Base-by-base conservation (phyloP, 2,329 filamentous ascomycete species). In the Rhynchosporium secalis region DNA sequence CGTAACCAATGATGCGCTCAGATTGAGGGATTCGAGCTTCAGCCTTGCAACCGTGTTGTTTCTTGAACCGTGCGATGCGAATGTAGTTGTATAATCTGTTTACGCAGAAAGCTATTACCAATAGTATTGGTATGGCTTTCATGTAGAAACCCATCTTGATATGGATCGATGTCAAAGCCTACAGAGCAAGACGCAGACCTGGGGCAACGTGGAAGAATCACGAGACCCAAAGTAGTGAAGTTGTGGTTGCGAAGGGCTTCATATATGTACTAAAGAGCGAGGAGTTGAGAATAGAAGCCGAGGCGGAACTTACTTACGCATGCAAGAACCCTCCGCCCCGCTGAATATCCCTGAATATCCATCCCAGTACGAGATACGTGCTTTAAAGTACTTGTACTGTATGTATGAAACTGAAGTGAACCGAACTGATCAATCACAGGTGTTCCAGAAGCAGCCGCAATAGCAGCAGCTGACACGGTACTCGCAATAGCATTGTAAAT, bases 1-100 rank as follows among this genome's bases (percentile, higher is more conserved):
- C 62, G 41, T 65, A 69, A 4, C 73, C 73, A 9, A 75, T 63
- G 28, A 74, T 69, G 2, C 68, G 66, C 57, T 75, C 73, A 4
- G 56, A 52, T 58, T 75, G 73, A 4, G 68, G 71, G 4, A 73
- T 26, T 43, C 31, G 58, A 28, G 20, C 31, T 13, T 63, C 66
- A 15, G 71, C 66, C 59, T 73, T 62, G 62, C 73, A 75, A 31
- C 71, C 70, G 58, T 71, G 65, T 43, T 66, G 61, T 52, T 61
- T 68, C 58, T 69, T 69, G 61, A 72, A 71, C 15, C 64, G 60
- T 3, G 59, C 48, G 10, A 60, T 41, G 9, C 58, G 58, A 33
- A 71, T 64, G n/a, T 63, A 65, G 40, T 52, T 61, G 12, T 52
- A 31, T 3, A 66, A 38, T 26, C 47, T 51, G 43, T 45, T 55